Conservation (phyloP, 2,329 filamentous ascomycete species). For the Zasmidium citrigriseum region DNA sequence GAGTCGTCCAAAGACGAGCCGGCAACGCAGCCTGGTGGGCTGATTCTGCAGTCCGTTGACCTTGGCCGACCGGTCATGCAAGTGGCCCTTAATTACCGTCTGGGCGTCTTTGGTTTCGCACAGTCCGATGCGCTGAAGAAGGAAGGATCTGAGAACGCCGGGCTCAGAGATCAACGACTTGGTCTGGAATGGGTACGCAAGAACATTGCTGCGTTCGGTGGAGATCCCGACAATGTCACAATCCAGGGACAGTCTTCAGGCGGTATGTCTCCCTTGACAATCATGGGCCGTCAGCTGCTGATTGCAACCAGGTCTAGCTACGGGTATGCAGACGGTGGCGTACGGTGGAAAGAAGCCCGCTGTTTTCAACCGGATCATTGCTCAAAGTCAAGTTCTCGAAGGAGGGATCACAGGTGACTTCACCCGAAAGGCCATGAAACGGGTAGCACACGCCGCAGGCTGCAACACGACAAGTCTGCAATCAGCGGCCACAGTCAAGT, state of each 20-base stretch:
- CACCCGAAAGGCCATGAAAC: constrained; percentile 49
- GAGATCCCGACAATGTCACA: constrained; percentile 50
- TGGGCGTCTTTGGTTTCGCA: constrained; percentile 43
- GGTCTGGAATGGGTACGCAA: constrained; percentile 62
- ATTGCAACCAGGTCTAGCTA: constrained; percentile 16
- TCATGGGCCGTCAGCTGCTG: not conserved
- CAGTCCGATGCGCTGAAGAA: constrained; percentile 35
- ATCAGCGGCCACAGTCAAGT: constrained; percentile 47
- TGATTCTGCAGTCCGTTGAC: constrained; percentile 49
- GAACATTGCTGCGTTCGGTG: constrained; percentile 62
- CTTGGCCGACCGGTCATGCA: constrained; percentile 44
- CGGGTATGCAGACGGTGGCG: constrained; percentile 49
- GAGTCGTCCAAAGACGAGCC: constrained; percentile 31
- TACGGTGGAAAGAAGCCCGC: constrained; percentile 47
- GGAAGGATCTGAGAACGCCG: constrained; percentile 39
- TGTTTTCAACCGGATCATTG: constrained; percentile 51
- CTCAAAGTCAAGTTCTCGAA: constrained; percentile 53
- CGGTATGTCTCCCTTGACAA: constrained; percentile 20
- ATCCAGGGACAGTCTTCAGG: constrained; percentile 44
- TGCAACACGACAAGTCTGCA: constrained; percentile 46
- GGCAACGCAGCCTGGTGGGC: constrained; percentile 45
- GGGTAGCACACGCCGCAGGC: constrained; percentile 44
- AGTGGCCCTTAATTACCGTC: constrained; percentile 31
- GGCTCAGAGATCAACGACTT: constrained; percentile 60
- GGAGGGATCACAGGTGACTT: constrained; percentile 50